Percentiles rank a stretch among this genome's conserved stretches.
Evolutionary conservation across 2,329 filamentous ascomycete species (phyloP).

Genomic region (Sarocladium kiliense): DNA sequence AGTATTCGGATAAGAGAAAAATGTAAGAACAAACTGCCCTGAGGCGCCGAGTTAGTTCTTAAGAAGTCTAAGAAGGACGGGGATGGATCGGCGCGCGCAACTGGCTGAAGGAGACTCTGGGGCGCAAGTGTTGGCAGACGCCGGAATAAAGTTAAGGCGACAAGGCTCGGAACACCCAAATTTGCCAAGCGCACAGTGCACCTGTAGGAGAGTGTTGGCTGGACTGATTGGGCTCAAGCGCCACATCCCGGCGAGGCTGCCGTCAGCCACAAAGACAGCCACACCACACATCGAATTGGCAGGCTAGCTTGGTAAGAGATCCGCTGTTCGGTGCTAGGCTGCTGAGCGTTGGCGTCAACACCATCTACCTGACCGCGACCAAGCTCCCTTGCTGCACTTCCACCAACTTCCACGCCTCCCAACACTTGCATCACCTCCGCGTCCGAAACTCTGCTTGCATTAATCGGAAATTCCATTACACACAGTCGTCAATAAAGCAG

Average conservation of each 20-base stretch:
- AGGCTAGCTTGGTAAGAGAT: neutral
- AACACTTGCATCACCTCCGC: neutral
- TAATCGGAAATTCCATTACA: too few species aligned
- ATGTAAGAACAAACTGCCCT: constrained; percentile 5
- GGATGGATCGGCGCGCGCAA: constrained; percentile 13
- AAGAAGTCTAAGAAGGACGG: neutral
- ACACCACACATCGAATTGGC: constrained; percentile 11
- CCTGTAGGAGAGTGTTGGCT: too few species aligned
- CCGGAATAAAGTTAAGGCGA: constrained; percentile 26
- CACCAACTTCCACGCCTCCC: neutral
- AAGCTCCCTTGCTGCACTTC: constrained; percentile 10
- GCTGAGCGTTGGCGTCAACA: constrained; percentile 29
- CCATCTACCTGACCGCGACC: constrained; percentile 11
- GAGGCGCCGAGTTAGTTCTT: neutral
- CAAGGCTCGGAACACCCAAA: constrained; percentile 10
- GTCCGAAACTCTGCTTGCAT: neutral
- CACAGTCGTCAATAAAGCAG: neutral
- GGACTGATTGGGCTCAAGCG: neutral
- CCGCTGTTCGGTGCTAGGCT: constrained; percentile 20
- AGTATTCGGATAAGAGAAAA: neutral
- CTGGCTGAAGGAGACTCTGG: constrained; percentile 4
- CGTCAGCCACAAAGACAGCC: neutral
- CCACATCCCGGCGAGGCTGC: neutral
- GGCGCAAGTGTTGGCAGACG: neutral
- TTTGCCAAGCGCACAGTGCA: neutral